Evolutionary conservation across 108 stramenopile species (phyloP), one percentile per base, ranked within the genome.

Genomic region (Stephanodiscus minutulus): DNA sequence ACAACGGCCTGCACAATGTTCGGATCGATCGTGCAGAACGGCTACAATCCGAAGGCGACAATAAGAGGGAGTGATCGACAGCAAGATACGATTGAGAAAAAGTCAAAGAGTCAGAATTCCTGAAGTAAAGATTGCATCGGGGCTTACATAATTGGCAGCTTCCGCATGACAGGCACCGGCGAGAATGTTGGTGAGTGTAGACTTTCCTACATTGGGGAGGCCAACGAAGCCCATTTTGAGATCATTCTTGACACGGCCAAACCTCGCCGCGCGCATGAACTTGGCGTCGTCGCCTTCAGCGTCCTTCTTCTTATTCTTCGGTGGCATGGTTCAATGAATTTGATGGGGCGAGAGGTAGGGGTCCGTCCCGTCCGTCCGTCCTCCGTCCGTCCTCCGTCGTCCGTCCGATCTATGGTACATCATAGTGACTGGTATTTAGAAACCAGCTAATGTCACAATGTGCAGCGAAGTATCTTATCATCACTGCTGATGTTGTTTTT

Each of bases 11-110:
- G 91, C 22, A 96, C 94, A 63, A 96, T 96, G 77, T 97, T 98
- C 31, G 99, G 99, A 84, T 99, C 99, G 72, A 99, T 98, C 54
- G 98, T 99, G 79, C 97, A 98, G 83, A 97, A 98, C 22, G 96
- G 95, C 71, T 84, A 58, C 10, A 7, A 52, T 52, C 17, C 20
- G 52, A 2, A 10, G 31, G 31, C 17, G 29, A 58, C 31, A 58
- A 33, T 1, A 53, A 7, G 11, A 36, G 27, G 6, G 57, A 58
- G 29, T 3, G 36, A 13, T 58, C 6, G 15, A 18, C 27, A 17
- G 27, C 27, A 35, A 58, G 29, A 35, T 33, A 58, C 7, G 15
- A 33, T 36, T 35, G 29, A 15, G 29, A 28, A 2, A 2, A 10
- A 18, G 7, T 31, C 29, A 58, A 58, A 0, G 6, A 58, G 27